Percentiles rank a stretch among this genome's conserved stretches.
Conservation (phyloP, 2,329 filamentous ascomycete species). For the Neopestalotiopsis sp. region DNA sequence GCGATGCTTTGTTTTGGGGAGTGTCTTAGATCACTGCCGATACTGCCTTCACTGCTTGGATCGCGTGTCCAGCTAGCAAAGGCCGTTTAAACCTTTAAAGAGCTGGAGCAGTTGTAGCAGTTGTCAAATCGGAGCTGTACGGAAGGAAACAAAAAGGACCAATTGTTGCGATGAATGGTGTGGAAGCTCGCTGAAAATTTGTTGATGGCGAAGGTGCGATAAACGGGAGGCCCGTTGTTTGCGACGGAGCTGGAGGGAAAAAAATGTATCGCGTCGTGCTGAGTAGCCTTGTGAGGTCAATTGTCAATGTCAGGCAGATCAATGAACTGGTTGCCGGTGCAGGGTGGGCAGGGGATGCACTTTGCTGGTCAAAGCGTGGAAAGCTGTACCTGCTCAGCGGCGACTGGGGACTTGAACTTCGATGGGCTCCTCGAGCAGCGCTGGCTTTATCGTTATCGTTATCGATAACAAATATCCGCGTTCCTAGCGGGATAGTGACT, state of each 20-base stretch:
- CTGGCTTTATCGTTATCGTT: not conserved
- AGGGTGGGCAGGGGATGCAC: not conserved
- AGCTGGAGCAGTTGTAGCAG: not conserved
- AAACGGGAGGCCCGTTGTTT: not conserved
- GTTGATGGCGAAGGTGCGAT: not conserved
- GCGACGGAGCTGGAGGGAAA: slow-evolving; percentile 18
- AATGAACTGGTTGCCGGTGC: slow-evolving; percentile 7
- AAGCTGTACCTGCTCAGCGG: not conserved
- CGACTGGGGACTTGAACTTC: not conserved
- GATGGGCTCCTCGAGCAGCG: too few species aligned
- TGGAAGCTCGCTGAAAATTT: not conserved
- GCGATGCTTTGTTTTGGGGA: slow-evolving; percentile 21
- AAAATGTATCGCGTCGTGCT: slow-evolving; percentile 21
- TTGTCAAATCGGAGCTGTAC: not conserved
- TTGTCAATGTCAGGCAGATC: not conserved
- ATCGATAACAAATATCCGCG: not conserved
- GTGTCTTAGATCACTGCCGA: not conserved
- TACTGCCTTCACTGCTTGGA: not conserved
- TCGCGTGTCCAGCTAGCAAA: slow-evolving; percentile 1
- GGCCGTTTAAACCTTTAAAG: not conserved
- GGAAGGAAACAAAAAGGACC: not conserved
- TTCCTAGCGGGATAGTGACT: too few species aligned
- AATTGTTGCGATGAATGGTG: not conserved
- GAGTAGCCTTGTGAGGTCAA: slow-evolving; percentile 16
- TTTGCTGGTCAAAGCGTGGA: slow-evolving; percentile 11